A percentile compares a stretch with the other conserved stretches of the same genome.
Conservation (phyloP, 306 rosid genomes). For the Begonia loranthoides region DNA sequence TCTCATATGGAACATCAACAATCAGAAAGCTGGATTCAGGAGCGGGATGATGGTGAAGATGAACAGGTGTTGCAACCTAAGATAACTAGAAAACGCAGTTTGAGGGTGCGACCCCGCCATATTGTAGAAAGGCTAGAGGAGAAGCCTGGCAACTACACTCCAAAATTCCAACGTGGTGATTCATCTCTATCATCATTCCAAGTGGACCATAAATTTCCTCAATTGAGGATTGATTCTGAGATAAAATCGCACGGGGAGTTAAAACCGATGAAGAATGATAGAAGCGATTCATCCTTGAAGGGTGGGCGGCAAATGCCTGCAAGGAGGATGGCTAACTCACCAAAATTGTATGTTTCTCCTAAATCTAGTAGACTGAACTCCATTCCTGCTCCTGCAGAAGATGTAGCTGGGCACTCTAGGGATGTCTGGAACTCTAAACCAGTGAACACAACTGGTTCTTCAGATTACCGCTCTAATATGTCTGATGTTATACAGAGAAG, state of each 20-base stretch:
- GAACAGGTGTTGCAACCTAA: constrained; percentile 94
- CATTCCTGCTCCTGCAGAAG: constrained; percentile 44
- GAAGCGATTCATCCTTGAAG: constrained; percentile 47
- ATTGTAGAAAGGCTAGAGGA: constrained; percentile 60
- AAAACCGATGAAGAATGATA: constrained; percentile 45
- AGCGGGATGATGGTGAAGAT: constrained; percentile 87
- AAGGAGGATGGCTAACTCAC: constrained; percentile 42
- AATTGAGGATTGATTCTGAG: constrained; percentile 35
- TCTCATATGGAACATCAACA: constrained; percentile 85
- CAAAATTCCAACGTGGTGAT: constrained; percentile 51
- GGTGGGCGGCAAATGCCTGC: constrained; percentile 47
- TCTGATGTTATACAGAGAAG: constrained; percentile 75
- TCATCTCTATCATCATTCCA: constrained; percentile 48
- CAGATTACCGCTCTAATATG: constrained; percentile 44
- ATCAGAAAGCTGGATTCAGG: constrained; percentile 90
- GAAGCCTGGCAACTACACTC: constrained; percentile 49
- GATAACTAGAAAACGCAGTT: constrained; percentile 82
- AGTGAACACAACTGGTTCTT: constrained; percentile 37
- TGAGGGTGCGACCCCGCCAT: constrained; percentile 77
- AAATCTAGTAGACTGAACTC: constrained; percentile 59
- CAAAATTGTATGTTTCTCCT: constrained; percentile 58
- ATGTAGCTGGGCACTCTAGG: constrained; percentile 40
- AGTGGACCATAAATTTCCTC: constrained; percentile 40
- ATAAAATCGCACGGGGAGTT: constrained; percentile 44
- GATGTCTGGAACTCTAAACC: constrained; percentile 61